Conservation (phyloP, 2,329 filamentous ascomycete genomes). For the Grosmannia serpens region DNA sequence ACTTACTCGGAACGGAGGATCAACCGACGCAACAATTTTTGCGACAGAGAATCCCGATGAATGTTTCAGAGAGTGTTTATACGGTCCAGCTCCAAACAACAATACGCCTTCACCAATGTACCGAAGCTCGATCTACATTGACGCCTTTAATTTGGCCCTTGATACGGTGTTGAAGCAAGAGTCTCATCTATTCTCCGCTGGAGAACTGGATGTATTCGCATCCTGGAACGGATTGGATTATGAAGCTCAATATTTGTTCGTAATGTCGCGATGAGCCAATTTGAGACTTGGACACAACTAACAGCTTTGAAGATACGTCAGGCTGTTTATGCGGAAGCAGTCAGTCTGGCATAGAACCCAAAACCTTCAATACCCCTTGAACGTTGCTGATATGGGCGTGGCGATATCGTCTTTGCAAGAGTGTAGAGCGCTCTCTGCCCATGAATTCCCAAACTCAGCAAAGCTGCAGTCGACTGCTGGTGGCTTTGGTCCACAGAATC, state of each 20-base stretch:
- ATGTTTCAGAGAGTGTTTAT: neutral
- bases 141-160: slow-evolving; percentile 89
- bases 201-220: slow-evolving; percentile 65
- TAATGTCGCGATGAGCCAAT: neutral
- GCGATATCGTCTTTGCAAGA: slow-evolving; percentile 56
- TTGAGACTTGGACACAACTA: neutral
- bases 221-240: slow-evolving; percentile 66
- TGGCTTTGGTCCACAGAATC: neutral
- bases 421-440: slow-evolving; percentile 19
- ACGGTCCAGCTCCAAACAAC: neutral
- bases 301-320: slow-evolving; percentile 37
- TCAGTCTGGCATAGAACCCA: slow-evolving; percentile 80
- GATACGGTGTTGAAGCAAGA: slow-evolving; percentile 86
- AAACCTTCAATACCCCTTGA: slow-evolving; percentile 67
- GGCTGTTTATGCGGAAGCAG: slow-evolving; percentile 85
- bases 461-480: neutral
- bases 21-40: neutral
- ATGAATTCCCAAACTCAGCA: neutral
- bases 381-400: slow-evolving; percentile 61
- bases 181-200: slow-evolving; percentile 71
- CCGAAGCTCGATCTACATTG: slow-evolving; percentile 86
- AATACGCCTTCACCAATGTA: slow-evolving; percentile 26
- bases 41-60: neutral
- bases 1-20: neutral
- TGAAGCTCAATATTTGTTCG: slow-evolving; percentile 82